Base-by-base conservation (phyloP, 805 yeast genomes). In the Schwanniomyces sp. region DNA sequence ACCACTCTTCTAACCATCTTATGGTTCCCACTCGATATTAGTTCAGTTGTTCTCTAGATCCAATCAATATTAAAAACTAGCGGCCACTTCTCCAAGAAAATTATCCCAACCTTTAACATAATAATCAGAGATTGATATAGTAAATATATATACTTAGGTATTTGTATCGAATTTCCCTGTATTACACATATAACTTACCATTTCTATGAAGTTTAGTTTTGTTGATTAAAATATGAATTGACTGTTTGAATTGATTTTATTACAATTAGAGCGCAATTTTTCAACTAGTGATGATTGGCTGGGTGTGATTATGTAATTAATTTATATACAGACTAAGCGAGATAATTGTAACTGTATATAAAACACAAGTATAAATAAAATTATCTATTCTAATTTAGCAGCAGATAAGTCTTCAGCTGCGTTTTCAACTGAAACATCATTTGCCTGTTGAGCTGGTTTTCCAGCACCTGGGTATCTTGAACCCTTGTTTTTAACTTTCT, bases 401-500 rank as follows among this genome's bases (percentile, higher is more conserved):
- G 67, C 68, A 40, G 69, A 70, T 41, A 77, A 62, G 57, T 70
- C 63, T 50, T 71, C 66, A 32, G 74, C 61, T 32, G 57, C 67
- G 45, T 65, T 60, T 4, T 48, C 60, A 17, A 65, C 68, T 11
- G 28, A 6, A 18, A 12, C 43, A 5, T 64, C 57, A 24, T 55
- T 56, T 43, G 60, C 55, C 30, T 60, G 54, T 17, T 57, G 56
- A 10, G 46, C 54, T 18, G 45, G 48, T 12, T 52, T 52, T 14
- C 54, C 62, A 12, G 63, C 54, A 57, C 95, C 96, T 37, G 97
- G 97, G 78, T 87, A 89, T 69, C 81, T 81, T n/a, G 90, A 63
- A 52, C 98, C 98, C 71, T 90, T 89, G 64, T 88, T 83, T 76
- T 91, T 91, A 63, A 83, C 86, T 63, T 82, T 88, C 72, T 81